Conservation (phyloP, 768 basidiomycete species). For the Boletus insuetus region DNA sequence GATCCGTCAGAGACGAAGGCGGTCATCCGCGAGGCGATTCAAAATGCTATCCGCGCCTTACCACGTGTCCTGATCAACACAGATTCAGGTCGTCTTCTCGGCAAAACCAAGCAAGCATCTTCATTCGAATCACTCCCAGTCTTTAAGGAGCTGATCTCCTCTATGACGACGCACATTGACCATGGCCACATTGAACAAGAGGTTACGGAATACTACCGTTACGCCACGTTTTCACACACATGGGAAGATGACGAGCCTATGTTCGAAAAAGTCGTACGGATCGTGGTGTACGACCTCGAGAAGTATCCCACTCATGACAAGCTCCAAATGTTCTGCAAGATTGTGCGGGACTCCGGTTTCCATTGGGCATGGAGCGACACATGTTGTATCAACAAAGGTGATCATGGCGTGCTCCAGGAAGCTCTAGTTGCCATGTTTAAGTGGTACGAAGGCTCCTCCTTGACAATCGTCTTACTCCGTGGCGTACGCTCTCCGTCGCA, state of each 20-base stretch:
- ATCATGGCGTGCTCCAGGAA: background rate
- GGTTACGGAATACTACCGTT: background rate
- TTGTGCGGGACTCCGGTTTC: background rate
- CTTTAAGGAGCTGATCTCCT: background rate
- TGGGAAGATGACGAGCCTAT: background rate
- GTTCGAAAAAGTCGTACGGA: background rate
- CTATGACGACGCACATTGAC: background rate
- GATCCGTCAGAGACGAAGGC: background rate
- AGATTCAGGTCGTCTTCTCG: background rate
- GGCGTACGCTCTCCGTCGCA: background rate
- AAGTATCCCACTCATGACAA: background rate
- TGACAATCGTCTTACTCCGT: background rate
- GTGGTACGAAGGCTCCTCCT: conserved; percentile 8
- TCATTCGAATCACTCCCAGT: background rate
- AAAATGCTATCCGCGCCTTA: background rate
- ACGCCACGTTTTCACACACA: background rate
- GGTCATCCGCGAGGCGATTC: background rate
- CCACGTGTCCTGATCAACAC: background rate
- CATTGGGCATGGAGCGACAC: conserved; percentile 11
- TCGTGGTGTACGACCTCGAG: background rate
- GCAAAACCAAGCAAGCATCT: background rate
- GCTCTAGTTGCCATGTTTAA: conserved; percentile 6
- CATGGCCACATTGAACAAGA: background rate
- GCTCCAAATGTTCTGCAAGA: conserved; percentile 6
- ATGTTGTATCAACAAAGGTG: conserved; percentile 1